A percentile compares a stretch with the other conserved stretches of the same genome.
Conservation (phyloP, 2,329 filamentous ascomycete genomes). For the Fulvia fulva region DNA sequence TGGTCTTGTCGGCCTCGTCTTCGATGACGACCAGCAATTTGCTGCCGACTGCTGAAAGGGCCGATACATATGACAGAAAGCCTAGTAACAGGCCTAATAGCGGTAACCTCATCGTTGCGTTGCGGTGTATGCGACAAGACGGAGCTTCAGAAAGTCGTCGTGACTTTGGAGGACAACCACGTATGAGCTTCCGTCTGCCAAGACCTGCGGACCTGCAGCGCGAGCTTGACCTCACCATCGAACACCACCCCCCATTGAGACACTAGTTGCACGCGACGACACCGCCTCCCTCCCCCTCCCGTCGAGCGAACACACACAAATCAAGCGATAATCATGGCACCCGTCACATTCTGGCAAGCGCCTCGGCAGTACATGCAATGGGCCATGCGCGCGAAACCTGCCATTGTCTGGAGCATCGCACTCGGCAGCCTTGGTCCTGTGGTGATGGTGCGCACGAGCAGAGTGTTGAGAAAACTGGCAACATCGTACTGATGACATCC, state of each 20-base stretch:
- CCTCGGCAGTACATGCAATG: conserved; percentile 84
- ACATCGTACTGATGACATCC: conserved; percentile 1
- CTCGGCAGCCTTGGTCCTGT: conserved; percentile 71
- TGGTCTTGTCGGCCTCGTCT: conserved; percentile 71
- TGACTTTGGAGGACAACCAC: background rate
- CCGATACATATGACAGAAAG: conserved; percentile 64
- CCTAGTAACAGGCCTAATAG: conserved; percentile 54
- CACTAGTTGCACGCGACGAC: background rate
- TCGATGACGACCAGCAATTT: conserved; percentile 84
- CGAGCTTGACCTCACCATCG: background rate
- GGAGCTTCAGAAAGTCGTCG: background rate
- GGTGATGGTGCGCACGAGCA: conserved; percentile 45
- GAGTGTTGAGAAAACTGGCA: background rate
- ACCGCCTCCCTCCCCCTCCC: background rate
- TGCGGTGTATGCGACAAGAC: conserved; percentile 4
- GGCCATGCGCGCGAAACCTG: conserved; percentile 82
- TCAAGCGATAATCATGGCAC: conserved; percentile 54
- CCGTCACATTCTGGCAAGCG: conserved; percentile 76
- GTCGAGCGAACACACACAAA: background rate
- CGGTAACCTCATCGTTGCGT: conserved; percentile 42
- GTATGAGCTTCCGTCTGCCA: conserved; percentile 15
- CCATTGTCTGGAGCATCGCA: conserved; percentile 81
- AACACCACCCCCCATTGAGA: background rate
- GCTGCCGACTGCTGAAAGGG: conserved; percentile 73
- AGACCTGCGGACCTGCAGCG: conserved; percentile 1